Conservation (phyloP, 768 basidiomycete genomes). For the Collybiopsis confluens region DNA sequence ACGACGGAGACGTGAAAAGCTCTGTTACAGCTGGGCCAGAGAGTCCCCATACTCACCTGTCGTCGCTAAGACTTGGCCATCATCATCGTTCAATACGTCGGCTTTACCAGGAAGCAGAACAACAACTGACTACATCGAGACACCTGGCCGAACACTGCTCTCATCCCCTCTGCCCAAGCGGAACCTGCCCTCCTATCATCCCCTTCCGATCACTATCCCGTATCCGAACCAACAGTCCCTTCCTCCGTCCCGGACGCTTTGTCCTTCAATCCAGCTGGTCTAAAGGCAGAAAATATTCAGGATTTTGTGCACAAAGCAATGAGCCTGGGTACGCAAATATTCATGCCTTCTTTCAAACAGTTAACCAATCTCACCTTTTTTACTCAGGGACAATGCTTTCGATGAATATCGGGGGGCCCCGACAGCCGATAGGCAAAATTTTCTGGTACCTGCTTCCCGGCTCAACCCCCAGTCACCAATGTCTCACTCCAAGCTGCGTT, state of each 20-base stretch:
- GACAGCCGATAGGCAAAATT: conserved; percentile 9
- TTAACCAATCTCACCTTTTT: neutral
- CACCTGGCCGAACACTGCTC: conserved; percentile 1
- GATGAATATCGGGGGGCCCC: neutral
- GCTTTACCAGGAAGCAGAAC: conserved; percentile 2
- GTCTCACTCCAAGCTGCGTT: neutral
- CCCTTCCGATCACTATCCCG: conserved; percentile 20
- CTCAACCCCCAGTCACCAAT: neutral
- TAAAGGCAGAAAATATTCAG: conserved; percentile 76
- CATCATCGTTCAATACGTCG: conserved; percentile 43
- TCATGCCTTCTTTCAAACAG: neutral
- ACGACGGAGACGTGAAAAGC: conserved; percentile 87
- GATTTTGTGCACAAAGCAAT: conserved; percentile 74
- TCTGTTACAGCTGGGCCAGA: conserved; percentile 59
- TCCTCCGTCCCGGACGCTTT: conserved; percentile 24
- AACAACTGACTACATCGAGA: neutral
- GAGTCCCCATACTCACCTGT: conserved; percentile 11
- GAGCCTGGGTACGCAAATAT: neutral
- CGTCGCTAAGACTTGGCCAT: conserved; percentile 22
- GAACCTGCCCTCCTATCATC: conserved; percentile 13
- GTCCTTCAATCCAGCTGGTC: conserved; percentile 58
- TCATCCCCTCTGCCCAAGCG: conserved; percentile 17
- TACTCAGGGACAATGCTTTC: neutral
- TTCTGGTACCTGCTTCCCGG: conserved; percentile 6
- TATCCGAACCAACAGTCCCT: conserved; percentile 37